Evolutionary conservation across 441 rosid genomes (phyloP).

Genomic region (Flueggea neowawraea): DNA sequence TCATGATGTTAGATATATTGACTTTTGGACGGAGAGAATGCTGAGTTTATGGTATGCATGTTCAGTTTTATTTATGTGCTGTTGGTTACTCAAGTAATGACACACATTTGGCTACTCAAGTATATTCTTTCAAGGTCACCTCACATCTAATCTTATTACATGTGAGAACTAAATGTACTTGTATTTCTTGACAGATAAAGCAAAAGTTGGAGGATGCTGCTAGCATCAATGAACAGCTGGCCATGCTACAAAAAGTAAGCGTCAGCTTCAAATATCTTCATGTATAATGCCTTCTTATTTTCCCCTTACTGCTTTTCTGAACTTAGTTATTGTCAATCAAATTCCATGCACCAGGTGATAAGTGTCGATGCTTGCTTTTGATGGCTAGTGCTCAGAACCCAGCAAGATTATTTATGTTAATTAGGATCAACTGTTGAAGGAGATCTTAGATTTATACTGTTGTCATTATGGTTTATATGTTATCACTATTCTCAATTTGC

Average conservation of each 20-base stretch:
- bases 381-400: too few species aligned
- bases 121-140: neutral
- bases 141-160: slow-evolving; percentile 4
- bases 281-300: neutral
- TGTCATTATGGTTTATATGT: neutral
- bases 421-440: neutral
- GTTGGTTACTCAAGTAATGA: too few species aligned
- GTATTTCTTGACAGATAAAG: slow-evolving; percentile 46
- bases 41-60: too few species aligned
- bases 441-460: neutral
- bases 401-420: neutral
- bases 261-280: neutral
- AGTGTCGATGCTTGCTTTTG: too few species aligned
- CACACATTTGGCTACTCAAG: neutral
- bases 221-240: slow-evolving; percentile 35
- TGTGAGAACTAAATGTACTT: neutral
- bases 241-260: slow-evolving; percentile 56
- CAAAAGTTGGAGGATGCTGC: slow-evolving; percentile 38
- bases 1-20: neutral
- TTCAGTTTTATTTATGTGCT: too few species aligned
- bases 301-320: neutral
- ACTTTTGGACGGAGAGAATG: too few species aligned
- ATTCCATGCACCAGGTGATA: too few species aligned
- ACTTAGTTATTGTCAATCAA: too few species aligned
- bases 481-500: slow-evolving; percentile 11